A percentile compares a stretch with the other conserved stretches of the same genome.
Evolutionary conservation across 148 eudicot genomes (phyloP).

Genomic region (Cornus controversa): DNA sequence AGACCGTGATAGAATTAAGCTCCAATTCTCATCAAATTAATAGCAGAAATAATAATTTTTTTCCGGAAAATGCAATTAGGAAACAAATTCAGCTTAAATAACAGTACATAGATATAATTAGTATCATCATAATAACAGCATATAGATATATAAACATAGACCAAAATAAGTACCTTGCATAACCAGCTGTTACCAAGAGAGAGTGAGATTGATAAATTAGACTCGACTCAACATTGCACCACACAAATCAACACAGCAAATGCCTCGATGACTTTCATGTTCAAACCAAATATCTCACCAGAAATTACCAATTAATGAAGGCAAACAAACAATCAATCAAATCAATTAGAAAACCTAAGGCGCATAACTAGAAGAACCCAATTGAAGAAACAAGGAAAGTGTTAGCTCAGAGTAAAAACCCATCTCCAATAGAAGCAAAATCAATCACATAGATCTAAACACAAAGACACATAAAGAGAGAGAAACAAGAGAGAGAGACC

Average conservation of each 20-base stretch:
- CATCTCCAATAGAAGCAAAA: neutral
- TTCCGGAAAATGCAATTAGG: neutral
- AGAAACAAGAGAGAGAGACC: slow-evolving; percentile 19
- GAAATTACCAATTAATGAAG: neutral
- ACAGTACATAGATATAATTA: neutral
- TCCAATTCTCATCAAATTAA: neutral
- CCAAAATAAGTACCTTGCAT: too few relatives aligned
- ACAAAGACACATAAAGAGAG: neutral
- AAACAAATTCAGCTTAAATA: neutral
- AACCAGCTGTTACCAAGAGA: too few relatives aligned
- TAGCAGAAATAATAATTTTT: neutral
- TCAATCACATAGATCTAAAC: neutral
- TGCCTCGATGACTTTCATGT: too few relatives aligned
- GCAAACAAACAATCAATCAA: slow-evolving; percentile 6
- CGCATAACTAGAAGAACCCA: too few relatives aligned
- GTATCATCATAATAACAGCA: neutral
- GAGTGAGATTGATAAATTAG: neutral
- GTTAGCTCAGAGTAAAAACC: too few relatives aligned
- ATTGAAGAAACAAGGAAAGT: too few relatives aligned
- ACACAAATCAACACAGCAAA: too few relatives aligned
- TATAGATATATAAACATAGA: too few relatives aligned
- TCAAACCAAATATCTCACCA: neutral
- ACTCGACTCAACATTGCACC: neutral
- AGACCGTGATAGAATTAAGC: neutral
- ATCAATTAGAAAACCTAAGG: slow-evolving; percentile 8